phyloP scores from a whole-genome alignment of 345 rosid species.

The Arabidopsis suecica region DNA sequence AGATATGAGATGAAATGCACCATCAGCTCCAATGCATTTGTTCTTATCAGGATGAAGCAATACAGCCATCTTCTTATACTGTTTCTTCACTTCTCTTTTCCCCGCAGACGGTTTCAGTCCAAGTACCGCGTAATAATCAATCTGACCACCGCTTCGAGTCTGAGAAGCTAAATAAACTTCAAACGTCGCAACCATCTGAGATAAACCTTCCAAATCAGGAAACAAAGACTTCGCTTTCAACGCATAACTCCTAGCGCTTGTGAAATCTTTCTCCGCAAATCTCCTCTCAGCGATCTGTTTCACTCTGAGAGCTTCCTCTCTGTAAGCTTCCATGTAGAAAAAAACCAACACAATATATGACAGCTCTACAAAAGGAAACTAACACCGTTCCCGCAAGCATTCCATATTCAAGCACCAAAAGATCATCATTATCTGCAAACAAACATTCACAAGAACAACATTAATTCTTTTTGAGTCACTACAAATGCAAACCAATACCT shows the following conservation, averaged over 20 bases:
- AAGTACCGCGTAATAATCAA: slow-evolving; percentile 84
- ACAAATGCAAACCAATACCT: slow-evolving; percentile 8
- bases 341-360: slow-evolving; percentile 36
- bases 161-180: slow-evolving; percentile 91
- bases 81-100: slow-evolving; percentile 84
- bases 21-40: slow-evolving; percentile 83
- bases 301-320: slow-evolving; percentile 82
- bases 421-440: slow-evolving; percentile 59
- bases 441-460: slow-evolving; percentile 20
- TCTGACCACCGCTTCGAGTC: slow-evolving; percentile 61
- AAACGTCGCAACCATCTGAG: slow-evolving; percentile 94
- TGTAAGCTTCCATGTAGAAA: slow-evolving; percentile 68
- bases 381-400: slow-evolving; percentile 45
- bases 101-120: slow-evolving; percentile 94
- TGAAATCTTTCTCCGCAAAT: slow-evolving; percentile 79
- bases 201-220: slow-evolving; percentile 86
- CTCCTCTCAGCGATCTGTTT: slow-evolving; percentile 88
- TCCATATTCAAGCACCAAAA: slow-evolving; percentile 42
- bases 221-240: slow-evolving; percentile 73
- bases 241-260: slow-evolving; percentile 80
- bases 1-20: slow-evolving; percentile 92
- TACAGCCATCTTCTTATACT: slow-evolving; percentile 89
- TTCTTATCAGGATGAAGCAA: slow-evolving; percentile 94
- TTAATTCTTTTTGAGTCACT: slow-evolving; percentile 12
- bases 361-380: slow-evolving; percentile 46